These are phyloP conservation scores for Canna indica DNA, from an alignment of 176 grass and related monocot genomes.

Conservation along the genomic window DNA sequence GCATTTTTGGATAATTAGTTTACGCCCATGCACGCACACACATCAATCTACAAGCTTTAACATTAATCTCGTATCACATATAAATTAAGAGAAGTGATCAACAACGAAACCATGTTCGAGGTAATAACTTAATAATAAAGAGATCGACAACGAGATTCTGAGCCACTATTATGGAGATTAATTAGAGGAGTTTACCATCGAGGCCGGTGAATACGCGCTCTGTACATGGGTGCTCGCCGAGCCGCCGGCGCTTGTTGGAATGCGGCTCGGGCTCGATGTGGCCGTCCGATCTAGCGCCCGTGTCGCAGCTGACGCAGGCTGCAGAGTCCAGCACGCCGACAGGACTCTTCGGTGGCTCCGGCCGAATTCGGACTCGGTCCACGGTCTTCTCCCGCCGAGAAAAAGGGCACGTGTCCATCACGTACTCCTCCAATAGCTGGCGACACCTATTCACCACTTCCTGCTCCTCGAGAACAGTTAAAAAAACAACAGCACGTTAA, in stretches of 20 bases:
- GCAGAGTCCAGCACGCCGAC: slow-evolving; percentile 36
- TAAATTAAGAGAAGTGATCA: background rate
- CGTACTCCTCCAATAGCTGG: slow-evolving; percentile 34
- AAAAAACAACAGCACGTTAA: slow-evolving; percentile 1
- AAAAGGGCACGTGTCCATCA: slow-evolving; percentile 26
- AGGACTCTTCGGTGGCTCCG: slow-evolving; percentile 17
- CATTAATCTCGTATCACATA: too few species aligned
- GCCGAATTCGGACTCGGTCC: background rate
- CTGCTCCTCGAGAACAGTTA: slow-evolving; percentile 12
- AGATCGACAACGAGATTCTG: background rate
- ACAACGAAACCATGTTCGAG: background rate
- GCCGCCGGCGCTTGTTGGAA: slow-evolving; percentile 26
- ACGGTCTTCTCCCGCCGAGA: background rate
- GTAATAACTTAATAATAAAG: background rate
- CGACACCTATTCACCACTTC: slow-evolving; percentile 33
- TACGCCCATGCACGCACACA: background rate
- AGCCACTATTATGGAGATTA: background rate
- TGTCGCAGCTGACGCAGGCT: slow-evolving; percentile 26
- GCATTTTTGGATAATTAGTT: background rate
- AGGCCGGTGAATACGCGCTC: slow-evolving; percentile 17
- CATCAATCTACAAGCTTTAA: background rate
- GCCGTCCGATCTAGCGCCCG: background rate
- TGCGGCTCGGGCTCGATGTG: slow-evolving; percentile 8
- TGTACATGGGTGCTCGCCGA: slow-evolving; percentile 17
- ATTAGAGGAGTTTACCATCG: slow-evolving; percentile 17